Conservation (phyloP, 495 filamentous ascomycete species). For the Penicillium maclennaniae region DNA sequence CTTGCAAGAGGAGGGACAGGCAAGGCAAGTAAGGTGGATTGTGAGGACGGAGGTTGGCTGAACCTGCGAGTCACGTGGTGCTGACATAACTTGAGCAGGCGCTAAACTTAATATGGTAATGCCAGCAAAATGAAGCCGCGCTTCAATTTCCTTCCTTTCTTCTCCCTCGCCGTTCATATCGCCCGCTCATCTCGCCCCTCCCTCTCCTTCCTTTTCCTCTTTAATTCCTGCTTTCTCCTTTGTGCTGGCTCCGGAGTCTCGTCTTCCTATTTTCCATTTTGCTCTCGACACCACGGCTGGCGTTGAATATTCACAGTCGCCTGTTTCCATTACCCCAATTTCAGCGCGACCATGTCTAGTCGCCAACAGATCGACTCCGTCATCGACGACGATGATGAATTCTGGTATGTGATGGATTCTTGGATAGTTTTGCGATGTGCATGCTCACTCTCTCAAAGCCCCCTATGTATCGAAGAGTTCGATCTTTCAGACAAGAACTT, state of each 20-base stretch:
- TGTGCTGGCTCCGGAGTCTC: constrained; percentile 12
- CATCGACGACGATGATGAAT: constrained; percentile 95
- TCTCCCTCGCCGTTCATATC: constrained; percentile 26
- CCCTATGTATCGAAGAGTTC: constrained; percentile 98
- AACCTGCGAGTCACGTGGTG: constrained; percentile 26
- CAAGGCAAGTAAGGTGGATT: constrained; percentile 34
- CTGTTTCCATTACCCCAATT: constrained; percentile 23
- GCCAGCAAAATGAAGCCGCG: constrained; percentile 39
- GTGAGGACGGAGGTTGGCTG: constrained; percentile 29
- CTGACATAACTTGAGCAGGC: constrained; percentile 22
- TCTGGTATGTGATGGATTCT: constrained; percentile 58
- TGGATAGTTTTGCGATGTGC: neutral
- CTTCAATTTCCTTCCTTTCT: constrained; percentile 38
- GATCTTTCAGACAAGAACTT: constrained; percentile 97
- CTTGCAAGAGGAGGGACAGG: constrained; percentile 18
- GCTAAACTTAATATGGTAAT: constrained; percentile 29
- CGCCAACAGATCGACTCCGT: constrained; percentile 84
- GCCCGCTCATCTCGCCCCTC: constrained; percentile 17
- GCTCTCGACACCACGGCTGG: constrained; percentile 21
- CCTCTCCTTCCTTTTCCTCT: constrained; percentile 13
- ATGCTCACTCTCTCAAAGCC: constrained; percentile 48
- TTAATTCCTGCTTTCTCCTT: constrained; percentile 11
- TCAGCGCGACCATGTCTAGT: constrained; percentile 49
- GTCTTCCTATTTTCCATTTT: constrained; percentile 18
- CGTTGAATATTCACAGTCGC: constrained; percentile 25